Percentiles rank a stretch among this genome's conserved stretches.
These are phyloP conservation scores for Coemansia sp. DNA, from an alignment of 192 early-diverging fungal genomes.

Conservation along the genomic window DNA sequence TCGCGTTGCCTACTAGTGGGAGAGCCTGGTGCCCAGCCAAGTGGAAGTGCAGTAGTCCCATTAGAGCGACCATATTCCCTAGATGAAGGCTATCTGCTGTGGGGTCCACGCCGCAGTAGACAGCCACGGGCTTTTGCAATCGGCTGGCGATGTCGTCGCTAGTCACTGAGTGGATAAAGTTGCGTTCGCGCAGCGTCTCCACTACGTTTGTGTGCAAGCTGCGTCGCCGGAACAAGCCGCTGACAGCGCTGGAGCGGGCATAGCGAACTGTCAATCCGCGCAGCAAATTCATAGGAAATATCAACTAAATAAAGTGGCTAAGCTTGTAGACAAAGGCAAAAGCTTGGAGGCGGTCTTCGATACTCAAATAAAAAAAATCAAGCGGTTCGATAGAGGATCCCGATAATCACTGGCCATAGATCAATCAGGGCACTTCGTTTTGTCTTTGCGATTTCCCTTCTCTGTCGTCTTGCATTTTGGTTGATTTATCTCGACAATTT, in stretches of 20 bases:
- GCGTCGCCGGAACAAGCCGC: slow-evolving; percentile 6
- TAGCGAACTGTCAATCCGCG: background rate
- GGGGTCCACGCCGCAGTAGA: slow-evolving; percentile 95
- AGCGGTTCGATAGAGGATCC: background rate
- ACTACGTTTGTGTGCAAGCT: slow-evolving; percentile 37
- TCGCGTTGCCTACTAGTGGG: slow-evolving; percentile 90
- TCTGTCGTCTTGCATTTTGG: background rate
- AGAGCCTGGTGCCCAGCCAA: slow-evolving; percentile 79
- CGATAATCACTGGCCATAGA: background rate
- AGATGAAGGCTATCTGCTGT: slow-evolving; percentile 89
- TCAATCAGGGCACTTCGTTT: background rate
- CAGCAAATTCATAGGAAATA: background rate
- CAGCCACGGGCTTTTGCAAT: slow-evolving; percentile 24
- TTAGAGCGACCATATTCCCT: slow-evolving; percentile 86
- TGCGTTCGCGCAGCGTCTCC: slow-evolving; percentile 50
- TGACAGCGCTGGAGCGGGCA: background rate
- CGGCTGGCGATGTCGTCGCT: slow-evolving; percentile 36
- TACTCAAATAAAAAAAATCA: background rate
- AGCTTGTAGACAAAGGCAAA: background rate
- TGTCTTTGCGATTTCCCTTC: background rate
- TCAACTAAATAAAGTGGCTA: background rate
- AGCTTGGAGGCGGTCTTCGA: background rate
- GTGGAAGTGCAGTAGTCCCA: slow-evolving; percentile 86
- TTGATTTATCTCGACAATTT: slow-evolving; percentile 3
- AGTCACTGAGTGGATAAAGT: slow-evolving; percentile 61